phyloP scores from a whole-genome alignment of 2,329 filamentous ascomycete species.

The Helotiales sp. region DNA sequence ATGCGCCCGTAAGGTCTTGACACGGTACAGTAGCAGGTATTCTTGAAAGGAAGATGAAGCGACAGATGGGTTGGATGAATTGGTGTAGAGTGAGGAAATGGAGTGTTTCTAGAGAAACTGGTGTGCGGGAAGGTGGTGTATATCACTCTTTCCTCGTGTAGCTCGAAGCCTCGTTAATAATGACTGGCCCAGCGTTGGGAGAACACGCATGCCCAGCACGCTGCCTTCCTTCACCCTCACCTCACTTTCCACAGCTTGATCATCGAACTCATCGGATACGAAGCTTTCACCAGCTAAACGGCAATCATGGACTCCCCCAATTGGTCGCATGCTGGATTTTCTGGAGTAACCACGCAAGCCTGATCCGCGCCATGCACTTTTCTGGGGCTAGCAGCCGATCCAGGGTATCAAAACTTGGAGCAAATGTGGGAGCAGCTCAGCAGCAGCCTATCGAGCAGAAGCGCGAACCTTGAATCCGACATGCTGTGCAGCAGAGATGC shows the following conservation, averaged over 20 bases:
- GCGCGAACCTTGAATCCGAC: neutral
- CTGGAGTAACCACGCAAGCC: slow-evolving; percentile 1
- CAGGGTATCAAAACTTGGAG: too few species aligned
- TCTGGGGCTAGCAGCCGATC: neutral
- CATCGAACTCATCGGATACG: too few species aligned
- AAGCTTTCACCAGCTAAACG: too few species aligned
- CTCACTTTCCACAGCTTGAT: too few species aligned
- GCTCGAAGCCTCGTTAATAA: neutral
- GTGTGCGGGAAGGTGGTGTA: neutral
- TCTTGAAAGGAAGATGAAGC: slow-evolving; percentile 10
- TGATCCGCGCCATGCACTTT: neutral
- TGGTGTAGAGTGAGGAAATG: neutral
- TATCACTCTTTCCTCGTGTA: neutral
- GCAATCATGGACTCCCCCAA: too few species aligned
- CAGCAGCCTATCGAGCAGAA: neutral
- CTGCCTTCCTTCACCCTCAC: too few species aligned
- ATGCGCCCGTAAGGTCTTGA: neutral
- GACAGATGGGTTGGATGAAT: slow-evolving; percentile 6
- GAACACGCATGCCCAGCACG: neutral
- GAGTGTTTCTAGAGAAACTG: neutral
- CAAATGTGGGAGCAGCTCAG: neutral
- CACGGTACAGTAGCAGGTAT: neutral
- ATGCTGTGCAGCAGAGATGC: neutral
- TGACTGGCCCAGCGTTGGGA: neutral
- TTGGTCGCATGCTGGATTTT: neutral